These are phyloP conservation scores for Populus hybrid DNA, from an alignment of 441 rosid genomes.

Conservation along the genomic window DNA sequence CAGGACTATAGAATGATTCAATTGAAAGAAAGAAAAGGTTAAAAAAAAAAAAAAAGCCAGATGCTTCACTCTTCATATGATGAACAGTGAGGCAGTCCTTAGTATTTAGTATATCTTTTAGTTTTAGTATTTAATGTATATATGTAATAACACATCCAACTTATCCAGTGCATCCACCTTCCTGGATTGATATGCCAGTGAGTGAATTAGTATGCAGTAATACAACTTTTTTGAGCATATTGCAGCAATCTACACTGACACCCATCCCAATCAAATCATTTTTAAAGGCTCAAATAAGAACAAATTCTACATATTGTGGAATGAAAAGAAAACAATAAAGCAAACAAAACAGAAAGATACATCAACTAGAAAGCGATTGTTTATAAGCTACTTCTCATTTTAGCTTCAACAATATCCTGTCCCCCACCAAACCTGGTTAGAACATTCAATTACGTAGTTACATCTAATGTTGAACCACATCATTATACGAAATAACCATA, in stretches of 20 bases:
- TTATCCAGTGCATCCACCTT: neutral
- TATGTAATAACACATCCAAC: neutral
- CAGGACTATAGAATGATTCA: too few relatives aligned
- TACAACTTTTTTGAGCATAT: too few relatives aligned
- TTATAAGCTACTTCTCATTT: conserved; percentile 10
- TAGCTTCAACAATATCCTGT: neutral
- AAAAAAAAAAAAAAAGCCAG: too few relatives aligned
- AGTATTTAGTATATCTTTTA: too few relatives aligned
- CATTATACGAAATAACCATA: neutral
- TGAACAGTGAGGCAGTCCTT: neutral
- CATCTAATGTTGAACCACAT: neutral
- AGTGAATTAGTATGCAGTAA: too few relatives aligned
- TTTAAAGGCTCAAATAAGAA: neutral
- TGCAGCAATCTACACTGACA: neutral
- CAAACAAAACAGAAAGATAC: too few relatives aligned
- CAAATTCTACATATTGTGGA: neutral
- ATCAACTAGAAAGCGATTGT: neutral
- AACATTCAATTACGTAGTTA: neutral
- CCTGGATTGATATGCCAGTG: too few relatives aligned
- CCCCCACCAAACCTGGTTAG: neutral
- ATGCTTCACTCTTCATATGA: neutral
- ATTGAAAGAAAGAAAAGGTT: too few relatives aligned
- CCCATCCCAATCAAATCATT: neutral
- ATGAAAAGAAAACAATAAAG: neutral
- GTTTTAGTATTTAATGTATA: too few relatives aligned